A percentile compares a stretch with the other conserved stretches of the same genome.
These are phyloP conservation scores for Pachyrhizus erosus DNA, from an alignment of 306 rosid species.

Conservation along the genomic window DNA sequence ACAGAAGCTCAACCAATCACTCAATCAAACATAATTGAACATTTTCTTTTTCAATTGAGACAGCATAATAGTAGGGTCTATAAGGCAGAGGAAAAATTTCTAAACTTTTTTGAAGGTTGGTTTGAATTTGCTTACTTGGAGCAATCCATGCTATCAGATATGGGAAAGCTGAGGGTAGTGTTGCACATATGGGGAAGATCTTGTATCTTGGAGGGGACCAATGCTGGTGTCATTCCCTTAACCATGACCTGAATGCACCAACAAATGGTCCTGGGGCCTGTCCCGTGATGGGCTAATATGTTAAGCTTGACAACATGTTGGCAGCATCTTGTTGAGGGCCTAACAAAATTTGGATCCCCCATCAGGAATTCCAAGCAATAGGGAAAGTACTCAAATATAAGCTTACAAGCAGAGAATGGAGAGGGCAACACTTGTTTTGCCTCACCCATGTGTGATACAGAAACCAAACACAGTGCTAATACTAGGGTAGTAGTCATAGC, in stretches of 20 bases:
- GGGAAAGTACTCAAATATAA: slow-evolving; percentile 40
- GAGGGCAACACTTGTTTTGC: not conserved
- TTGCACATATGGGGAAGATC: slow-evolving; percentile 45
- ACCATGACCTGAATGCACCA: slow-evolving; percentile 46
- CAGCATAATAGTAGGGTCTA: not conserved
- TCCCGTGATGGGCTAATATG: slow-evolving; percentile 35
- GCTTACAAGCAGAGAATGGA: slow-evolving; percentile 32
- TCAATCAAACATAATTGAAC: not conserved
- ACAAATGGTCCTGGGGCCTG: slow-evolving; percentile 39
- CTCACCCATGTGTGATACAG: not conserved
- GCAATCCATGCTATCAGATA: slow-evolving; percentile 54
- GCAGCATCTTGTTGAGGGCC: slow-evolving; percentile 39
- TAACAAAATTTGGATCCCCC: not conserved
- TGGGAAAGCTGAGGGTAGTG: slow-evolving; percentile 52
- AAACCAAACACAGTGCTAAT: slow-evolving; percentile 8
- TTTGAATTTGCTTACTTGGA: slow-evolving; percentile 34
- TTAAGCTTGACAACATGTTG: slow-evolving; percentile 32
- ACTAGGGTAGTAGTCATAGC: slow-evolving; percentile 23
- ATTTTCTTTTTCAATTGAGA: not conserved
- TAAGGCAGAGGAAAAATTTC: not conserved
- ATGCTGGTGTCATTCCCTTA: slow-evolving; percentile 38
- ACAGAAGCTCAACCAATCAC: slow-evolving; percentile 15
- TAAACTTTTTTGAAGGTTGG: not conserved
- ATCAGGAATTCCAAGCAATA: slow-evolving; percentile 44
- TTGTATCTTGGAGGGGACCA: slow-evolving; percentile 15